Conservation (phyloP, 345 rosid species). For the Syzygium grande region DNA sequence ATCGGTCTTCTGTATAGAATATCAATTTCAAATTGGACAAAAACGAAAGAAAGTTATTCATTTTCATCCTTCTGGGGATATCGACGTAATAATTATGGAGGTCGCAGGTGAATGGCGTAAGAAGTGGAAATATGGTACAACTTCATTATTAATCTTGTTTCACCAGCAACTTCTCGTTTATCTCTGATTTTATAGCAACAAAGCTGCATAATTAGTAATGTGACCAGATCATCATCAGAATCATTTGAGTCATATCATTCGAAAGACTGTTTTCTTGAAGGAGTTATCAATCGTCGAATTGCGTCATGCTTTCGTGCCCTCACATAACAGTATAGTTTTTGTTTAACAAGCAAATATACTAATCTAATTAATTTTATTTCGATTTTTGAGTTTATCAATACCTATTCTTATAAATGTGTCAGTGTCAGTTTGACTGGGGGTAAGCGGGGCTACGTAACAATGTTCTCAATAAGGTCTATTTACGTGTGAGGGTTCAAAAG, state of each 20-base stretch:
- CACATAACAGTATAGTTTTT: neutral
- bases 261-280: neutral
- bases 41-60: neutral
- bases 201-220: neutral
- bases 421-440: no score
- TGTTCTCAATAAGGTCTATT: neutral
- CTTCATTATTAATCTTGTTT: neutral
- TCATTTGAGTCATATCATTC: neutral
- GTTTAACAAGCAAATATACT: neutral
- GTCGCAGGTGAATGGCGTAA: neutral
- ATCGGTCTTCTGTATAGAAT: neutral
- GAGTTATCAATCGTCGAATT: neutral
- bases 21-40: neutral
- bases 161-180: neutral
- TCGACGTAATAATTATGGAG: neutral
- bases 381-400: neutral
- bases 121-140: neutral
- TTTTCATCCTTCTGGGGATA: neutral
- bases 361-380: neutral
- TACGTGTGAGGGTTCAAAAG: neutral
- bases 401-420: neutral
- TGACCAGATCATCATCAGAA: neutral
- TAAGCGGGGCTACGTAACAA: neutral
- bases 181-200: neutral
- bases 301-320: neutral